phyloP scores from a whole-genome alignment of 495 filamentous ascomycete genomes.

The Corynascus novoguineensis region DNA sequence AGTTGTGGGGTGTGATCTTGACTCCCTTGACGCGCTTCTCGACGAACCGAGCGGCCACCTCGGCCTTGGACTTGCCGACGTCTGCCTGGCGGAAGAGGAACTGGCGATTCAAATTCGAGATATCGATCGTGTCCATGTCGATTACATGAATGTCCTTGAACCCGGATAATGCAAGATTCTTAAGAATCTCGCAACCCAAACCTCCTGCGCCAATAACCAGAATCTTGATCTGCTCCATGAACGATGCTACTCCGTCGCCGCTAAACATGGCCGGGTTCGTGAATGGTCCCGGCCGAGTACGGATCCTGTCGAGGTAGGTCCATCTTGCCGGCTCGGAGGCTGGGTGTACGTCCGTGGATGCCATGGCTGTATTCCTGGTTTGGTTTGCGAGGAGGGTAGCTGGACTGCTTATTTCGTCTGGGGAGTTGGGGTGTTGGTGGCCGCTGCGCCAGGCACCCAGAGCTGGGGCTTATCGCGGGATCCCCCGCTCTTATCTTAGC shows the following conservation, averaged over 20 bases:
- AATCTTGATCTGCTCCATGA: conserved; percentile 48
- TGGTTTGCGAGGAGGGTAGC: not conserved
- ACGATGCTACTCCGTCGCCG: conserved; percentile 52
- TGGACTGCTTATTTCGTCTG: not conserved
- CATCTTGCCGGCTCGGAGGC: conserved; percentile 28
- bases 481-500: conserved; percentile 8
- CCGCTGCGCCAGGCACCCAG: not conserved
- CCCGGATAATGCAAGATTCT: conserved; percentile 90
- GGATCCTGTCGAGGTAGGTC: conserved; percentile 74
- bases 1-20: conserved; percentile 86
- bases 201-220: conserved; percentile 71
- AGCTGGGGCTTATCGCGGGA: conserved; percentile 4
- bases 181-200: conserved; percentile 92
- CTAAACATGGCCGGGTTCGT: conserved; percentile 66
- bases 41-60: conserved; percentile 87
- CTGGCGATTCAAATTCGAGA: conserved; percentile 96
- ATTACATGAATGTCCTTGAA: conserved; percentile 98
- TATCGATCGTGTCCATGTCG: conserved; percentile 99
- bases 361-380: conserved; percentile 19
- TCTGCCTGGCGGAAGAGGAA: conserved; percentile 92
- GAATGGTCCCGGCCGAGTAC: conserved; percentile 70
- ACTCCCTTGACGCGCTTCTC: conserved; percentile 82
- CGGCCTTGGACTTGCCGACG: conserved; percentile 90
- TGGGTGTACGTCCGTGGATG: conserved; percentile 20
- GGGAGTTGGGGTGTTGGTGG: conserved; percentile 3